Conservation (phyloP, 495 filamentous ascomycete genomes). For the Daldinia loculata region DNA sequence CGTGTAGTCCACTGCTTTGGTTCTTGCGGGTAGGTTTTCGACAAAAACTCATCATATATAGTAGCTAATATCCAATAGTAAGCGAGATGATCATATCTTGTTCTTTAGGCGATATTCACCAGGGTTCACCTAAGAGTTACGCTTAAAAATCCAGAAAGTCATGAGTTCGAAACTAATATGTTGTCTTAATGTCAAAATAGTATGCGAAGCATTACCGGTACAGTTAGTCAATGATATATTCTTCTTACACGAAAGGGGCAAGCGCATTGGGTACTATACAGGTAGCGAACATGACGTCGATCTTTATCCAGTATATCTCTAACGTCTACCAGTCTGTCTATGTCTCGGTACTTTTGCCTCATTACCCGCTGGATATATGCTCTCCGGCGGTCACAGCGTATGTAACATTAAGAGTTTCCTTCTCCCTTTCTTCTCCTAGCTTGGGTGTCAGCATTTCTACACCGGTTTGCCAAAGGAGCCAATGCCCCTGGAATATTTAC, state of each 20-base stretch:
- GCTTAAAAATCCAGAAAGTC: not conserved
- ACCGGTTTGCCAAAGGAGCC: not conserved
- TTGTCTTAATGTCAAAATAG: conserved; percentile 30
- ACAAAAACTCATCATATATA: not conserved
- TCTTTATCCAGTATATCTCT: conserved; percentile 9
- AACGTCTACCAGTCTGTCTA: conserved; percentile 57
- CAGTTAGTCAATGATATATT: conserved; percentile 74
- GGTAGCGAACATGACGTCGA: conserved; percentile 40
- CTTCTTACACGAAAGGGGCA: conserved; percentile 68
- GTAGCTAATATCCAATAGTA: conserved; percentile 5
- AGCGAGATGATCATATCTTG: not conserved
- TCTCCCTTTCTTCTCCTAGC: not conserved
- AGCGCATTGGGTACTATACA: conserved; percentile 67
- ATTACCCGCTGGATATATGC: conserved; percentile 70
- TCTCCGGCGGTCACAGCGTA: conserved; percentile 63
- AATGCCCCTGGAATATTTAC: not conserved
- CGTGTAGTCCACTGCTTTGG: conserved; percentile 66
- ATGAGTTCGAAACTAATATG: not conserved
- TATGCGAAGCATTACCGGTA: conserved; percentile 70
- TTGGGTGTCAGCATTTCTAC: not conserved
- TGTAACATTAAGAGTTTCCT: not conserved
- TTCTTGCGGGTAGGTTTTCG: conserved; percentile 45
- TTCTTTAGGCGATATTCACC: not conserved
- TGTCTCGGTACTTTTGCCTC: conserved; percentile 68
- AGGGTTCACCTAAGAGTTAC: not conserved